A percentile compares a stretch with the other conserved stretches of the same genome.
These are phyloP conservation scores for Cylindrotheca closterium DNA, from an alignment of 108 stramenopile genomes.

Conservation along the genomic window DNA sequence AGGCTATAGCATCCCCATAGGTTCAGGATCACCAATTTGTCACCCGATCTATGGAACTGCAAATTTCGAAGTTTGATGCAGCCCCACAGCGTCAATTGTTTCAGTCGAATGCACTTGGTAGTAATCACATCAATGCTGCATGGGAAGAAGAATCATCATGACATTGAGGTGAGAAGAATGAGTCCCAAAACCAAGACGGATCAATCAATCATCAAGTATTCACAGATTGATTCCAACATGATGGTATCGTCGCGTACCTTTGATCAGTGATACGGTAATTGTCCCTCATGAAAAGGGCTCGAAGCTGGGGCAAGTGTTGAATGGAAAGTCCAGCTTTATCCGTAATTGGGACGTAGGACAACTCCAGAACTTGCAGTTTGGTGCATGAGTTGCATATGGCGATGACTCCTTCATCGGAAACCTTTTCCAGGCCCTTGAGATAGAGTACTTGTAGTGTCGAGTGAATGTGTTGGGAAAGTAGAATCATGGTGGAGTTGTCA, in stretches of 20 bases:
- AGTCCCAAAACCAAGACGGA: too few relatives aligned
- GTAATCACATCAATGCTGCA: conserved; percentile 52
- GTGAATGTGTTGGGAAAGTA: conserved; percentile 32
- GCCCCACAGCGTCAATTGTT: conserved; percentile 68
- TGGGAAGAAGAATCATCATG: not conserved
- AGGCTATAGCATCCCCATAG: conserved; percentile 69
- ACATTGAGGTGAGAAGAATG: not conserved
- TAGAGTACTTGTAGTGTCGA: conserved; percentile 58
- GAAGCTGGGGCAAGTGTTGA: conserved; percentile 37
- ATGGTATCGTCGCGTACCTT: not conserved
- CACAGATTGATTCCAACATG: too few relatives aligned
- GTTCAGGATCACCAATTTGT: conserved; percentile 53
- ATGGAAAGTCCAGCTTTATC: conserved; percentile 52
- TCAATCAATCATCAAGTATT: too few relatives aligned
- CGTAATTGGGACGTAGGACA: conserved; percentile 52
- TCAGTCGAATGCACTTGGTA: conserved; percentile 41
- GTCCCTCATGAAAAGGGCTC: conserved; percentile 61
- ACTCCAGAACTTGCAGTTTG: conserved; percentile 54
- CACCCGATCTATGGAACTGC: conserved; percentile 2
- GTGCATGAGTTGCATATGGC: conserved; percentile 39
- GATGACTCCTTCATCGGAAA: conserved; percentile 53
- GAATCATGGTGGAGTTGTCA: conserved; percentile 51
- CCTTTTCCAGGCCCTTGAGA: conserved; percentile 44
- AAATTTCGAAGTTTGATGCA: conserved; percentile 45
- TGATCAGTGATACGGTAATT: conserved; percentile 59